phyloP scores from a whole-genome alignment of 1,139 yeast species.

The Diutina pseudorugosa region DNA sequence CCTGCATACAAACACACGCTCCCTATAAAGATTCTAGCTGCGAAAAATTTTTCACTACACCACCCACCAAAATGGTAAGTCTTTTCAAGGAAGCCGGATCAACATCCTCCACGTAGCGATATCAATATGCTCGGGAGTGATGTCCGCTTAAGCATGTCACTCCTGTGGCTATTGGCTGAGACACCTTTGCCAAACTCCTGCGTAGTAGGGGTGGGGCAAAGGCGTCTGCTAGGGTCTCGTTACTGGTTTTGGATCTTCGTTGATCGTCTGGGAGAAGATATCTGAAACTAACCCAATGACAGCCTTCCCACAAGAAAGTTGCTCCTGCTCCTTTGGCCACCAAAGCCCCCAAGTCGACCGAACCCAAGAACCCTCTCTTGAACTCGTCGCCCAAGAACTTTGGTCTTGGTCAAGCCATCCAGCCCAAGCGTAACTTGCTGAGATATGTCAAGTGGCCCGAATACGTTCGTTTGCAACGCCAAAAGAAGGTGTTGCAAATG shows the following conservation, averaged over 20 bases:
- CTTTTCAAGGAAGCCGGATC: neutral
- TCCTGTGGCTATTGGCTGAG: constrained; percentile 5
- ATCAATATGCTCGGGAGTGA: constrained; percentile 3
- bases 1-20: neutral
- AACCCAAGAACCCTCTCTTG: constrained; percentile 59
- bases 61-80: constrained; percentile 2
- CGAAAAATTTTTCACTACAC: neutral
- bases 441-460: constrained; percentile 99
- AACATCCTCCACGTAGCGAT: constrained; percentile 4
- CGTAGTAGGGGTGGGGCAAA: too few species aligned
- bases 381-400: constrained; percentile 86
- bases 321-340: constrained; percentile 81
- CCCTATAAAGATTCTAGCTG: neutral
- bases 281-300: constrained; percentile 4
- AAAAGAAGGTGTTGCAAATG: constrained; percentile 85
- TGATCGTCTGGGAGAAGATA: constrained; percentile 3
- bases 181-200: neutral
- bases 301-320: constrained; percentile 43
- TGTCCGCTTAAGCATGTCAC: neutral
- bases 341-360: constrained; percentile 25
- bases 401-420: constrained; percentile 92
- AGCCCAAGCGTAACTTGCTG: constrained; percentile 91
- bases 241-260: constrained; percentile 3
- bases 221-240: constrained; percentile 3
- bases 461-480: constrained; percentile 94